Evolutionary conservation across 2,329 filamentous ascomycete genomes (phyloP).

Genomic region (Pseudogymnoascus sp.): DNA sequence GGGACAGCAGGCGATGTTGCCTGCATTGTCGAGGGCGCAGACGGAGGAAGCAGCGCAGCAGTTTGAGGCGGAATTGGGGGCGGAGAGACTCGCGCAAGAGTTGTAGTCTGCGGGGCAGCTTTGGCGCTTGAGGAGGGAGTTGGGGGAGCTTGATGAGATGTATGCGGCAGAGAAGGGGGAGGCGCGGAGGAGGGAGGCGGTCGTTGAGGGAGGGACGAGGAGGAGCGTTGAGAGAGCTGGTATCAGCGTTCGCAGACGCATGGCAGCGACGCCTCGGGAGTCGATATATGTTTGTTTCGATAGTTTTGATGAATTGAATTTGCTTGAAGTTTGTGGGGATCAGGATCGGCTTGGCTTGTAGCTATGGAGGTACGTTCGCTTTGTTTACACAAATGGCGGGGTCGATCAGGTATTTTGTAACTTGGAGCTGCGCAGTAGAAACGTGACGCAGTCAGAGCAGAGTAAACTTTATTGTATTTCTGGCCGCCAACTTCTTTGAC

Average conservation of each 20-base stretch:
- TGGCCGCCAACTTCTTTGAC: not conserved
- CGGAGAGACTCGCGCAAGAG: conserved; percentile 26
- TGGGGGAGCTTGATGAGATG: not conserved
- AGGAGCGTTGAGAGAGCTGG: not conserved
- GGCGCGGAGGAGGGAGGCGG: not conserved
- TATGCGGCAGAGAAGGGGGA: conserved; percentile 1
- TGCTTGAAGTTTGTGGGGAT: not conserved
- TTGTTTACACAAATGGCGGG: not conserved
- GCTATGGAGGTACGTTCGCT: conserved; percentile 20
- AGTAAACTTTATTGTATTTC: not conserved
- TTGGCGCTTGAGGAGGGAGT: conserved; percentile 24
- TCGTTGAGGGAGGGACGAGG: not conserved
- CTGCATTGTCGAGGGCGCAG: conserved; percentile 26
- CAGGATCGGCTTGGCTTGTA: not conserved
- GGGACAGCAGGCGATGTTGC: conserved; percentile 29
- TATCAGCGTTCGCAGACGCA: not conserved
- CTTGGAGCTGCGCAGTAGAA: not conserved
- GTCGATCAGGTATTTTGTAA: not conserved
- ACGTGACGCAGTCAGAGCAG: not conserved
- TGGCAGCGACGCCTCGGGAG: not conserved
- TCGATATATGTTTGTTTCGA: not conserved
- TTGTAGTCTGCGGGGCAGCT: conserved; percentile 27
- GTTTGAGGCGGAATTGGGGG: conserved; percentile 22
- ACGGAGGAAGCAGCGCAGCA: conserved; percentile 26
- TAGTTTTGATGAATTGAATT: not conserved